phyloP scores from a whole-genome alignment of 345 rosid genomes.

The Aquilaria malaccensis region DNA sequence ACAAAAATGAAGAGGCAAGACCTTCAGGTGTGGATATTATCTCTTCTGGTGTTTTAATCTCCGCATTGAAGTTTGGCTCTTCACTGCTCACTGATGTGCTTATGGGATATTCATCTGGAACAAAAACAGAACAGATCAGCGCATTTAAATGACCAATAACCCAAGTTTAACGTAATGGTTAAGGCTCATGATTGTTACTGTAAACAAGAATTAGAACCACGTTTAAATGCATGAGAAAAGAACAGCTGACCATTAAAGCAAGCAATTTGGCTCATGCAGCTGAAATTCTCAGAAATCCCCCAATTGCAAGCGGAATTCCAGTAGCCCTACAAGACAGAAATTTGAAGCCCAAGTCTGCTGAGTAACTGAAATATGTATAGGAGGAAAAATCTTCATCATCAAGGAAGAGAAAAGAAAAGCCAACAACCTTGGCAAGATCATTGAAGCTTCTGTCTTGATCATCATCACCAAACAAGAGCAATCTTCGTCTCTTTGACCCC shows the following conservation, averaged over 20 bases:
- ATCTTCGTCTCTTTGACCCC: slow-evolving; percentile 60
- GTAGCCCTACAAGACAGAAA: slow-evolving; percentile 34
- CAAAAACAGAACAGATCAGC: neutral
- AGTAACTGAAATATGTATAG: neutral
- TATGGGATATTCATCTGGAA: slow-evolving; percentile 29
- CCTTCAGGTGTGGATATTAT: slow-evolving; percentile 19
- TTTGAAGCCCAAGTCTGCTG: neutral
- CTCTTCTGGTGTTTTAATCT: slow-evolving; percentile 39
- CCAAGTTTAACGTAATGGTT: too few relatives aligned
- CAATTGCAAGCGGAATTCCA: slow-evolving; percentile 40
- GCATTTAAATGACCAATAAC: neutral
- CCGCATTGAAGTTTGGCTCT: slow-evolving; percentile 32
- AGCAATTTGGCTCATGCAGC: slow-evolving; percentile 36
- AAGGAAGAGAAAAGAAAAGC: neutral
- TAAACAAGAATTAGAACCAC: neutral
- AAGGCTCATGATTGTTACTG: neutral
- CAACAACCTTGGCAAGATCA: slow-evolving; percentile 20
- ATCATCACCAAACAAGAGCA: slow-evolving; percentile 27
- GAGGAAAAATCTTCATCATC: neutral
- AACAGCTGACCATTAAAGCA: slow-evolving; percentile 15
- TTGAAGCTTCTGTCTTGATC: slow-evolving; percentile 13
- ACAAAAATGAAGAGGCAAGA: slow-evolving; percentile 39
- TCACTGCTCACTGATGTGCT: slow-evolving; percentile 37
- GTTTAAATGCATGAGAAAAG: neutral
- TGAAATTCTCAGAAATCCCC: slow-evolving; percentile 49